Evolutionary conservation across 176 grass and related monocot species (phyloP).

Genomic region (Metroxylon sagu): DNA sequence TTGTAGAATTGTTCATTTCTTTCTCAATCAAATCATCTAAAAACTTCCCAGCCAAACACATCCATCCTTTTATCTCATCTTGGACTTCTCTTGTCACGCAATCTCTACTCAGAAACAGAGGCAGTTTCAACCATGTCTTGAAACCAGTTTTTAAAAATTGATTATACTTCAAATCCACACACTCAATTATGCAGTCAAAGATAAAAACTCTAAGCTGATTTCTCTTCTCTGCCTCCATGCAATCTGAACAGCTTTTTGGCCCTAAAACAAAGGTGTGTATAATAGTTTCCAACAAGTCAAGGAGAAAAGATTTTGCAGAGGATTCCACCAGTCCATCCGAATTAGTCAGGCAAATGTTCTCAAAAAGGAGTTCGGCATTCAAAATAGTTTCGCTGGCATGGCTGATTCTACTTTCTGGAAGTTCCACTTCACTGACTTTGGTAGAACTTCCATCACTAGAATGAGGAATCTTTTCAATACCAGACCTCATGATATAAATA

Average conservation of each 20-base stretch:
- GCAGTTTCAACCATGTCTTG: slow-evolving; percentile 30
- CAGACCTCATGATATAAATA: not conserved
- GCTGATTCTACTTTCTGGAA: slow-evolving; percentile 20
- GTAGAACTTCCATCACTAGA: slow-evolving; percentile 1
- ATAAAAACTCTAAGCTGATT: slow-evolving; percentile 16
- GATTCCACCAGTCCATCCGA: not conserved
- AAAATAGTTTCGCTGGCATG: slow-evolving; percentile 16
- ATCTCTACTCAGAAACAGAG: slow-evolving; percentile 31
- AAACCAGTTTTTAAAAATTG: slow-evolving; percentile 43
- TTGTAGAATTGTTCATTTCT: slow-evolving; percentile 28
- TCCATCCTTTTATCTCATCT: slow-evolving; percentile 30
- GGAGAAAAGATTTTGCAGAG: slow-evolving; percentile 34
- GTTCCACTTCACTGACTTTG: not conserved
- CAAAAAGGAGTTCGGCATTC: slow-evolving; percentile 58
- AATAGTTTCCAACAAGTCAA: slow-evolving; percentile 20
- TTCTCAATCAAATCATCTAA: slow-evolving; percentile 34
- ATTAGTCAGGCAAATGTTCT: slow-evolving; percentile 10
- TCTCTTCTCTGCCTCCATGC: slow-evolving; percentile 8
- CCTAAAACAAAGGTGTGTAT: slow-evolving; percentile 11
- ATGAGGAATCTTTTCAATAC: slow-evolving; percentile 8
- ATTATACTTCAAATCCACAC: slow-evolving; percentile 35
- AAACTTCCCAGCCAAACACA: slow-evolving; percentile 18
- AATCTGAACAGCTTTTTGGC: not conserved
- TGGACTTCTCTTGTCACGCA: slow-evolving; percentile 32
- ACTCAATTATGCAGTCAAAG: slow-evolving; percentile 33